Conservation (phyloP, 495 filamentous ascomycete genomes). For the Hamigera avellanea region DNA sequence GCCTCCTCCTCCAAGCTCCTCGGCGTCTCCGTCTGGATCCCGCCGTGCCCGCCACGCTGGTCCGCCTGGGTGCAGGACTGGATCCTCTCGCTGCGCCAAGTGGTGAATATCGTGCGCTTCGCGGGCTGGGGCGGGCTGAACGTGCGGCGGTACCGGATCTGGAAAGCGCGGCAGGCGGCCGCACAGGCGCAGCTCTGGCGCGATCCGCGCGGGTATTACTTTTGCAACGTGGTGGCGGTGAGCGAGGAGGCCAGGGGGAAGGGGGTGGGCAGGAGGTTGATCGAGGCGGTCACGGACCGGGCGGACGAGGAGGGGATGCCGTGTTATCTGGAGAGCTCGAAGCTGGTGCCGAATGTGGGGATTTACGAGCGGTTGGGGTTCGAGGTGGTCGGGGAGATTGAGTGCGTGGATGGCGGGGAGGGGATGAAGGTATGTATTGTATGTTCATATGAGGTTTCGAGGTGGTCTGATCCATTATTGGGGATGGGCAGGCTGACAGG, state of each 20-base stretch:
- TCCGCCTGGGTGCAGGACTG: constrained; percentile 43
- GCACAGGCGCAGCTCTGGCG: constrained; percentile 26
- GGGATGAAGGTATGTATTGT: constrained; percentile 21
- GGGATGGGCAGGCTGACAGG: no score
- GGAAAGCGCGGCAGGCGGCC: constrained; percentile 30
- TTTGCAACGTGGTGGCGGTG: constrained; percentile 60
- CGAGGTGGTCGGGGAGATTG: constrained; percentile 46
- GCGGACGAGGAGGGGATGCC: constrained; percentile 48
- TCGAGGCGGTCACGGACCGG: constrained; percentile 42
- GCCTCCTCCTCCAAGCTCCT: not conserved
- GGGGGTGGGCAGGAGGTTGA: constrained; percentile 47
- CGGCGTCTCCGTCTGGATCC: constrained; percentile 54
- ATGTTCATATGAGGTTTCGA: no score
- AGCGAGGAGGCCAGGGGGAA: constrained; percentile 43
- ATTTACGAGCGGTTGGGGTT: constrained; percentile 61
- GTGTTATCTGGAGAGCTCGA: constrained; percentile 56
- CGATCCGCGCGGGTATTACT: constrained; percentile 48
- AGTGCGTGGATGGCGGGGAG: constrained; percentile 47
- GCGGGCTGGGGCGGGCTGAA: constrained; percentile 52
- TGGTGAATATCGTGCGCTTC: constrained; percentile 49
- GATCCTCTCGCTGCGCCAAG: constrained; percentile 47
- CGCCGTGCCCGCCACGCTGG: constrained; percentile 40
- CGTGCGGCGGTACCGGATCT: constrained; percentile 48
- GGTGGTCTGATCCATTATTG: not conserved
- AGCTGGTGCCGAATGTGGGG: constrained; percentile 47